phyloP scores from a whole-genome alignment of 805 yeast genomes.

The Lipomyces lipofer region DNA sequence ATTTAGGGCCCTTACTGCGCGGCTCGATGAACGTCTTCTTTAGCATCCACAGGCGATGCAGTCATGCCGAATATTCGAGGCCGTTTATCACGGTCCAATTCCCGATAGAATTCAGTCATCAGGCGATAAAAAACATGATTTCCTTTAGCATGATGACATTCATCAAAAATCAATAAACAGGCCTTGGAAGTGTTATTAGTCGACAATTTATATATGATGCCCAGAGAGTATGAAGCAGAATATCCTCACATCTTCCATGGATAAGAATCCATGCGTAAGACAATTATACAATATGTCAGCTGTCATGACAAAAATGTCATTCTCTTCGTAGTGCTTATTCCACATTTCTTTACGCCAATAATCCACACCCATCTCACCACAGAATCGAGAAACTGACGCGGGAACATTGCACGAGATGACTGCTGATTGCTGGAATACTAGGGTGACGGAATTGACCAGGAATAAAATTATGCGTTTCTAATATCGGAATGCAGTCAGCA shows the following conservation, averaged over 20 bases:
- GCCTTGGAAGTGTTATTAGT: conserved; percentile 4
- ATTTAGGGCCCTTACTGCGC: neutral
- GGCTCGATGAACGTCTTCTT: neutral
- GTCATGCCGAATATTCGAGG: conserved; percentile 21
- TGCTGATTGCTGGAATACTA: conserved; percentile 11
- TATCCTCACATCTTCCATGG: neutral
- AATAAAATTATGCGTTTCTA: conserved; percentile 7
- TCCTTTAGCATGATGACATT: conserved; percentile 22
- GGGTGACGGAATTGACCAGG: conserved; percentile 10
- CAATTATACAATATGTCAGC: conserved; percentile 9
- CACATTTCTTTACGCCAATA: neutral
- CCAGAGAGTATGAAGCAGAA: neutral
- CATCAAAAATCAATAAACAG: conserved; percentile 17
- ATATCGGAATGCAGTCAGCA: too few relatives aligned
- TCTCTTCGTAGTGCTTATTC: conserved; percentile 1
- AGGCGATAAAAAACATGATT: conserved; percentile 10
- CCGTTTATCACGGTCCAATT: neutral
- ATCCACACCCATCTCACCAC: conserved; percentile 8
- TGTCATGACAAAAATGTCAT: conserved; percentile 12
- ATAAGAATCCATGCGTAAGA: conserved; percentile 6
- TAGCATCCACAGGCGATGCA: conserved; percentile 16
- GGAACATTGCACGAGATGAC: conserved; percentile 4
- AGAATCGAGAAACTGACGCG: neutral
- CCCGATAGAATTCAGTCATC: conserved; percentile 10
- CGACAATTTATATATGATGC: conserved; percentile 1